A percentile compares a stretch with the other conserved stretches of the same genome.
These are phyloP conservation scores for Nitzschia sp. DNA, from an alignment of 108 stramenopile genomes.

Conservation along the genomic window DNA sequence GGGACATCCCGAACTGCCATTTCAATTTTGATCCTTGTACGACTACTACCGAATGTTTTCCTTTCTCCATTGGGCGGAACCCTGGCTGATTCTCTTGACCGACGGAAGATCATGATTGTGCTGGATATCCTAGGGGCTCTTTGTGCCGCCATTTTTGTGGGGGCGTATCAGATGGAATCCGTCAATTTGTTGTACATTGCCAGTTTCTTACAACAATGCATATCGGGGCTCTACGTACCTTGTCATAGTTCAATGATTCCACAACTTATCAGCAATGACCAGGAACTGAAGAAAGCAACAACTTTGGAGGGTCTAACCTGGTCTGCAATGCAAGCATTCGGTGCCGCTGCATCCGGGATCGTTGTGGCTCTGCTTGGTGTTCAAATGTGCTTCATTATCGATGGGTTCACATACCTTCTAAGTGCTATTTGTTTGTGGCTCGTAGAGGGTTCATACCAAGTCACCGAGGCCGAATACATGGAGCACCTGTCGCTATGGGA, in stretches of 20 bases:
- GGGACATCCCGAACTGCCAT: slow-evolving; percentile 42
- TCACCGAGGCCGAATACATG: slow-evolving; percentile 8
- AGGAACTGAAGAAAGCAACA: slow-evolving; percentile 65
- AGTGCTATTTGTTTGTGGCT: slow-evolving; percentile 43
- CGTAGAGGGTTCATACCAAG: slow-evolving; percentile 34
- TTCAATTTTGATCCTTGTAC: slow-evolving; percentile 56
- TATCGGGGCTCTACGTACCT: slow-evolving; percentile 67
- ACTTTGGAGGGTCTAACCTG: slow-evolving; percentile 60
- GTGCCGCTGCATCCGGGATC: slow-evolving; percentile 54
- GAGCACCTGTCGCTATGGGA: not conserved
- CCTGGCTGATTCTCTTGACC: slow-evolving; percentile 65
- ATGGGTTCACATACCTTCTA: slow-evolving; percentile 43
- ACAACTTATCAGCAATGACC: slow-evolving; percentile 38
- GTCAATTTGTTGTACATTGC: slow-evolving; percentile 52
- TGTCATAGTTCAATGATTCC: slow-evolving; percentile 52
- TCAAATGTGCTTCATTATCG: slow-evolving; percentile 51
- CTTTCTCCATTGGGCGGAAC: slow-evolving; percentile 62
- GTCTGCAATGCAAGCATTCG: slow-evolving; percentile 63
- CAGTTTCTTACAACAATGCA: slow-evolving; percentile 48
- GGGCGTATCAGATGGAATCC: slow-evolving; percentile 45
- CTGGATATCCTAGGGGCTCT: slow-evolving; percentile 57
- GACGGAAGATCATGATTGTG: slow-evolving; percentile 51
- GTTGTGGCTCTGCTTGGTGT: slow-evolving; percentile 49
- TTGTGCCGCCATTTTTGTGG: slow-evolving; percentile 43
- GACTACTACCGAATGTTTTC: slow-evolving; percentile 63